These are phyloP conservation scores for Mortierella sp. DNA, from an alignment of 371 early-diverging fungal genomes.

Conservation along the genomic window DNA sequence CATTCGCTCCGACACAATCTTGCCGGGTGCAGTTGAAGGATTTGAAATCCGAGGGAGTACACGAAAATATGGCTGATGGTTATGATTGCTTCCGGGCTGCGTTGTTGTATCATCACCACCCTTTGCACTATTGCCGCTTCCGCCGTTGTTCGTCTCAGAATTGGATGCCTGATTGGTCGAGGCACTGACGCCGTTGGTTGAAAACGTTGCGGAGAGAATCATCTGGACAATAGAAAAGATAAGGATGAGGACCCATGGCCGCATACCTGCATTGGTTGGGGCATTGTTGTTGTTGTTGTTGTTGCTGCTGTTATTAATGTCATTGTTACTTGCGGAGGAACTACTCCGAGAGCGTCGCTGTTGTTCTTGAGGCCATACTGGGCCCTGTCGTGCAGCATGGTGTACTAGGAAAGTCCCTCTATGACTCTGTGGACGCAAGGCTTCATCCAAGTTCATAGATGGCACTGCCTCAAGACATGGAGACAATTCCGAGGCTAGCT, in stretches of 20 bases:
- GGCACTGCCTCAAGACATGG: too few relatives aligned
- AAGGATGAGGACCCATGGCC: conserved; percentile 35
- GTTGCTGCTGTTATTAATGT: not conserved
- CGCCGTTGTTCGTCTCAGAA: conserved; percentile 10
- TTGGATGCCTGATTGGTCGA: conserved; percentile 17
- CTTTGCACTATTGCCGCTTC: conserved; percentile 11
- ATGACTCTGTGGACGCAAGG: too few relatives aligned
- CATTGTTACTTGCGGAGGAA: not conserved
- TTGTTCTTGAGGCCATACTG: too few relatives aligned
- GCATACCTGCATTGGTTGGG: conserved; percentile 14
- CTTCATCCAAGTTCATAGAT: too few relatives aligned
- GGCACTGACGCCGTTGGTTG: conserved; percentile 42
- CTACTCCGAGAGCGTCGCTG: too few relatives aligned
- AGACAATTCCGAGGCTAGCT: too few relatives aligned
- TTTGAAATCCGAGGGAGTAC: conserved; percentile 24
- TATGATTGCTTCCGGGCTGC: not conserved
- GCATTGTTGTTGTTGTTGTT: conserved; percentile 8
- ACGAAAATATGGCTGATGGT: conserved; percentile 35
- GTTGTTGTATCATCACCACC: not conserved
- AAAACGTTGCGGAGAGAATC: conserved; percentile 22
- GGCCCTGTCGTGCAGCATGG: too few relatives aligned
- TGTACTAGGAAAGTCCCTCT: too few relatives aligned
- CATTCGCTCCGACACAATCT: conserved; percentile 43
- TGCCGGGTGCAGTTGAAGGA: conserved; percentile 17
- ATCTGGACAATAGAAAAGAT: conserved; percentile 36